Conservation (phyloP, 345 rosid species). For the Excoecaria cochinchinensis region DNA sequence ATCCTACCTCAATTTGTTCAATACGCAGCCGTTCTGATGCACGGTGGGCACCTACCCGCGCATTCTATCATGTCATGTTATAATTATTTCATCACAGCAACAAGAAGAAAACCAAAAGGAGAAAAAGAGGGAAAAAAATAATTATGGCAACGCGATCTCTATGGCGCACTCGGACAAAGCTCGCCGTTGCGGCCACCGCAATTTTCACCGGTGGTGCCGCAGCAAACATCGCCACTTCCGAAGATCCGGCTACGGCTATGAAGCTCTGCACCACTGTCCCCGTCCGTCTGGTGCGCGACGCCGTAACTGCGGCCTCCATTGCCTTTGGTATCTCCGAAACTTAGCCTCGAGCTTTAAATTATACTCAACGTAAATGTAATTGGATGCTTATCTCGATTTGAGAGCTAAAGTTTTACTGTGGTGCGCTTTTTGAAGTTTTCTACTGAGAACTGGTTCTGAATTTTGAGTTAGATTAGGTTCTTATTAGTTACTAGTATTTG, state of each 20-base stretch:
- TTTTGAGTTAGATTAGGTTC: neutral
- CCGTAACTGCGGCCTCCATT: conserved; percentile 78
- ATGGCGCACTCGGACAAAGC: conserved; percentile 60
- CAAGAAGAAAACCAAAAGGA: neutral
- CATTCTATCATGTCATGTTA: no score
- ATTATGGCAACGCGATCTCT: conserved; percentile 65
- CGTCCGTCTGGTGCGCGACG: conserved; percentile 60
- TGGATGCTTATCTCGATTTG: neutral
- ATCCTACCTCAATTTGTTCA: no score
- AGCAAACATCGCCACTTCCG: conserved; percentile 63
- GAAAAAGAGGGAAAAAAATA: neutral
- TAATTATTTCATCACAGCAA: neutral
- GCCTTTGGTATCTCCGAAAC: conserved; percentile 59
- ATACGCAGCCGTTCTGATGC: no score
- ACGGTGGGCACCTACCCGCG: no score
- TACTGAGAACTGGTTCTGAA: neutral
- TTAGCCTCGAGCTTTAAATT: neutral
- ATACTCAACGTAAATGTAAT: neutral
- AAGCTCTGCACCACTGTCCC: conserved; percentile 86
- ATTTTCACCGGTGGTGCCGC: conserved; percentile 60
- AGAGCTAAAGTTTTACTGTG: neutral
- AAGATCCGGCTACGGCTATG: conserved; percentile 61
- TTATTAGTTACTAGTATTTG: neutral
- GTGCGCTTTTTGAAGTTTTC: neutral
- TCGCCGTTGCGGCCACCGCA: conserved; percentile 57